Conservation (phyloP, 805 yeast genomes). For the Clavispora phyllophila region DNA sequence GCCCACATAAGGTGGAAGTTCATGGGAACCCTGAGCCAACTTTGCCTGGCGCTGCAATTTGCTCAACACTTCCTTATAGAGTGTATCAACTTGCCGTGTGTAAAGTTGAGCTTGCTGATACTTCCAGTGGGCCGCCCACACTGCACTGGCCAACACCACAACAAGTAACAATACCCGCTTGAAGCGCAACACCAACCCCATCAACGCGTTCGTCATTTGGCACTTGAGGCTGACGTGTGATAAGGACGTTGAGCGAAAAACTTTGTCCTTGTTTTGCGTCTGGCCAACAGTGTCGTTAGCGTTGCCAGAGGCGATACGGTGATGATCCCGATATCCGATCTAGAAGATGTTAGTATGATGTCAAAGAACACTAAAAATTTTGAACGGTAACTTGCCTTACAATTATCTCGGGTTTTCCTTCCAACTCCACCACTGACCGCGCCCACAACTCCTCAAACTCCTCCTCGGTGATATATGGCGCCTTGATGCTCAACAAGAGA, state of each 20-base stretch:
- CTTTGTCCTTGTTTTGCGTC: conserved; percentile 40
- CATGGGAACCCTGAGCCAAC: conserved; percentile 20
- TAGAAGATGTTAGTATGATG: conserved; percentile 24
- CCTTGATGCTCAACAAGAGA: conserved; percentile 42
- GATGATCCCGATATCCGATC: conserved; percentile 18
- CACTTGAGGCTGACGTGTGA: conserved; percentile 56
- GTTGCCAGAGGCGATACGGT: conserved; percentile 21
- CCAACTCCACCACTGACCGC: conserved; percentile 55
- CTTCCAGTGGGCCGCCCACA: conserved; percentile 25
- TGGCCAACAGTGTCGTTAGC: conserved; percentile 35
- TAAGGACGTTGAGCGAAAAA: conserved; percentile 72
- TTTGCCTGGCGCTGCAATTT: conserved; percentile 47
- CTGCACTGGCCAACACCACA: conserved; percentile 7
- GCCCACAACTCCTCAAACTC: conserved; percentile 77
- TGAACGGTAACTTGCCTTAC: conserved; percentile 63
- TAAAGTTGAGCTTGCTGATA: conserved; percentile 33
- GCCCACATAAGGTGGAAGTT: conserved; percentile 49
- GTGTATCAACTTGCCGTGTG: conserved; percentile 37
- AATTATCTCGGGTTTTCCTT: conserved; percentile 62
- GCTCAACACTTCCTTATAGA: conserved; percentile 44
- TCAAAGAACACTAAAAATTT: not conserved
- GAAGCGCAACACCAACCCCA: conserved; percentile 29
- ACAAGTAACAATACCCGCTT: conserved; percentile 14
- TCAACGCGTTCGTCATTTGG: conserved; percentile 48
- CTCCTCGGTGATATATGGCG: conserved; percentile 45